These are phyloP conservation scores for Leucocoprinus sp. DNA, from an alignment of 768 basidiomycete species.

Conservation along the genomic window DNA sequence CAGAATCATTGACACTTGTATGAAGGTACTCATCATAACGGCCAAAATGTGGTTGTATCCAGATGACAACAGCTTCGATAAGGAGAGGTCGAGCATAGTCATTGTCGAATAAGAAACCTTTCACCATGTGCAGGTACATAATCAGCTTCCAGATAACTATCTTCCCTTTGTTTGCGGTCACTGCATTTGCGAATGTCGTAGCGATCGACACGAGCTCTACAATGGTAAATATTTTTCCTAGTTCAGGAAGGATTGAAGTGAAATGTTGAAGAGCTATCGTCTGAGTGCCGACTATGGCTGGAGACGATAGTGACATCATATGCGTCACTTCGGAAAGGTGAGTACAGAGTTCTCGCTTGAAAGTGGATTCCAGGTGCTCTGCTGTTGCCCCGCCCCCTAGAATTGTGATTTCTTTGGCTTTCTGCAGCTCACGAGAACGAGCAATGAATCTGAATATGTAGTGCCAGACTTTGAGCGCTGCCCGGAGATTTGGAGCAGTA, in stretches of 20 bases:
- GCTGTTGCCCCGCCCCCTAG: conserved; percentile 67
- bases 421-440: conserved; percentile 83
- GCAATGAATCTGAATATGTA: conserved; percentile 94
- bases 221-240: conserved; percentile 70
- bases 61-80: conserved; percentile 81
- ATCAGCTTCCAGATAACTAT: conserved; percentile 91
- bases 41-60: conserved; percentile 95
- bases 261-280: conserved; percentile 92
- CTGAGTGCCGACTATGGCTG: conserved; percentile 90
- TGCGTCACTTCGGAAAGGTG: conserved; percentile 77
- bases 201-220: conserved; percentile 83
- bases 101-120: conserved; percentile 81
- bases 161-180: conserved; percentile 72
- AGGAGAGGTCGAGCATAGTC: conserved; percentile 69
- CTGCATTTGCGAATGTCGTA: conserved; percentile 81
- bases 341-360: conserved; percentile 73
- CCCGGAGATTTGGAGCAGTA: conserved; percentile 70
- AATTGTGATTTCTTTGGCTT: conserved; percentile 69
- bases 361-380: conserved; percentile 76
- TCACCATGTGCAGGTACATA: conserved; percentile 88
- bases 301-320: conserved; percentile 78
- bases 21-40: conserved; percentile 77
- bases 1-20: conserved; percentile 56
- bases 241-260: conserved; percentile 82
- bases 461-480: conserved; percentile 94